Conservation (phyloP, 1,139 yeast species). For the Suhomyces yuchorum region DNA sequence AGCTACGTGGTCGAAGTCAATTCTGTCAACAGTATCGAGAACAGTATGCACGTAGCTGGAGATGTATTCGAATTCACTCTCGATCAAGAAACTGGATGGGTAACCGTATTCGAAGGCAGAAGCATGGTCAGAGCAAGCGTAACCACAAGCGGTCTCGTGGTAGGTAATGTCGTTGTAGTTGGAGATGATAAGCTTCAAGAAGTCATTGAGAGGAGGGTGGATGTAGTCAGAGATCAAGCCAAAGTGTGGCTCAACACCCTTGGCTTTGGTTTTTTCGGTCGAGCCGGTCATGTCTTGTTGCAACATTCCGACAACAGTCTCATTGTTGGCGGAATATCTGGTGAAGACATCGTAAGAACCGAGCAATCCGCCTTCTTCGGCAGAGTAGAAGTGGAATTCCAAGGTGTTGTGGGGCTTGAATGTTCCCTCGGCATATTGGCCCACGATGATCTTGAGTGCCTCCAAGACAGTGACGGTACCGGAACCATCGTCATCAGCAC, state of each 20-base stretch:
- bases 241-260: conserved; percentile 66
- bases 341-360: conserved; percentile 84
- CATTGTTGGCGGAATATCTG: conserved; percentile 47
- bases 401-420: conserved; percentile 69
- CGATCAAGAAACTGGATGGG: conserved; percentile 82
- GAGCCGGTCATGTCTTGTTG: conserved; percentile 98
- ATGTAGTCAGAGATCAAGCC: conserved; percentile 83
- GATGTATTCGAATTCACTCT: conserved; percentile 63
- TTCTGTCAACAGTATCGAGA: conserved; percentile 77
- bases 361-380: conserved; percentile 90
- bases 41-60: conserved; percentile 76
- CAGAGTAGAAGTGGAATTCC: conserved; percentile 93
- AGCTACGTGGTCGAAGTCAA: conserved; percentile 44
- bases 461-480: conserved; percentile 83
- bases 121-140: conserved; percentile 92
- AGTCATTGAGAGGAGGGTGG: conserved; percentile 58
- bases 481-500: conserved; percentile 94
- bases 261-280: conserved; percentile 55
- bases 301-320: conserved; percentile 74
- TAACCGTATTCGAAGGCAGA: conserved; percentile 81
- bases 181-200: conserved; percentile 60
- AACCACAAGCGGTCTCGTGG: conserved; percentile 80
- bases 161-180: conserved; percentile 67
- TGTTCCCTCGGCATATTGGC: conserved; percentile 33
- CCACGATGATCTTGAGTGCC: conserved; percentile 63